A percentile compares a stretch with the other conserved stretches of the same genome.
These are phyloP conservation scores for Calocybe gangraenosa DNA, from an alignment of 768 basidiomycete species.

Conservation along the genomic window DNA sequence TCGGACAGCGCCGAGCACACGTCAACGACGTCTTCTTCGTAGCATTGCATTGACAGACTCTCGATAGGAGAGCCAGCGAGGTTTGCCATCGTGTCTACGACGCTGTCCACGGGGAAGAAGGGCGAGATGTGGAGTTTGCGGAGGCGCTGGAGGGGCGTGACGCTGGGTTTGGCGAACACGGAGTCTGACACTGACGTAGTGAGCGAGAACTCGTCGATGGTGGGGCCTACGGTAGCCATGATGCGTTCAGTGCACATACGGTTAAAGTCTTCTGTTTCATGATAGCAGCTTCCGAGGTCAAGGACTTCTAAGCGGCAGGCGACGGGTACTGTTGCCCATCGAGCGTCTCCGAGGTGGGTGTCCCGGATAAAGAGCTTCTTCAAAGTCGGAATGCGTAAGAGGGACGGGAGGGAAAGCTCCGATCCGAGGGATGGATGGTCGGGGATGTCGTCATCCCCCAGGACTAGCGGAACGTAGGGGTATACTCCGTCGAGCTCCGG, in stretches of 20 bases:
- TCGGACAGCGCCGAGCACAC: constrained; percentile 52
- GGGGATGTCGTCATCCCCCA: constrained; percentile 59
- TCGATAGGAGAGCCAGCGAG: constrained; percentile 60
- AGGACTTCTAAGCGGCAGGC: constrained; percentile 51
- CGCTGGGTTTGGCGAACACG: constrained; percentile 37
- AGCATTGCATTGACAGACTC: constrained; percentile 52
- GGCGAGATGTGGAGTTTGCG: constrained; percentile 57
- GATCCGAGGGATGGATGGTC: constrained; percentile 48
- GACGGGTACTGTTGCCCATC: constrained; percentile 50
- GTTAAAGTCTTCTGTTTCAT: constrained; percentile 51
- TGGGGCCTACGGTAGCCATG: constrained; percentile 53
- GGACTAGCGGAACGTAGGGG: constrained; percentile 56
- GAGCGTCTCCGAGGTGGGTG: constrained; percentile 64
- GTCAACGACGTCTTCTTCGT: constrained; percentile 61
- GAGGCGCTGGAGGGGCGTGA: constrained; percentile 45
- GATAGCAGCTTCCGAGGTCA: constrained; percentile 53
- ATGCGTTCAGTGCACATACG: constrained; percentile 54
- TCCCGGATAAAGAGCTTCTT: constrained; percentile 61
- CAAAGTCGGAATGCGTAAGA: constrained; percentile 60
- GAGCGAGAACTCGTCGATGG: constrained; percentile 53
- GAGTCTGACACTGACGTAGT: constrained; percentile 41
- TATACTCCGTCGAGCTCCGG: constrained; percentile 50
- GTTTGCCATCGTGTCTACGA: constrained; percentile 55
- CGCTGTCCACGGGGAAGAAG: constrained; percentile 56
- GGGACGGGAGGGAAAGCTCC: constrained; percentile 59